Base-by-base conservation (phyloP, 176 grass and related monocot genomes). In the Carex pumila region DNA sequence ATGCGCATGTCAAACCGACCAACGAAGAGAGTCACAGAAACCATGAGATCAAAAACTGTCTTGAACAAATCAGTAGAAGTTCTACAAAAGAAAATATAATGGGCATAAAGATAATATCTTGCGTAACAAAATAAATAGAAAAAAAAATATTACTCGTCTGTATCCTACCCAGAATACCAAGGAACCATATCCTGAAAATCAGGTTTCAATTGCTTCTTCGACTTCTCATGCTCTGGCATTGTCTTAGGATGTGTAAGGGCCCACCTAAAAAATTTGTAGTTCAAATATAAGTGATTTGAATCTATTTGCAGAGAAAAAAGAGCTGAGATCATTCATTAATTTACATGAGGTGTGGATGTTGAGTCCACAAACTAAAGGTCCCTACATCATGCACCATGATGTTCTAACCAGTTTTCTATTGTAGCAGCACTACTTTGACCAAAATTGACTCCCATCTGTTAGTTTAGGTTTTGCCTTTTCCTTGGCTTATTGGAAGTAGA, bases 131-230 rank as follows among this genome's bases (percentile, higher is more conserved):
- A 67, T 83, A 15, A 54, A 76, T 55, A 77, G 32, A 93, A 74
- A 30, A 87, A 81, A 81, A 65, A 71, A 83, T 25, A 22, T 71
- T 69, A 74, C 49, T 82, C 68, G 11, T 75, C 68, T 31, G 72
- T 29, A 15, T 76, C 93, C 39, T 92, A 98, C 96, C 96, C 96
- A 71, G 96, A 98, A 89, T 98, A 98, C 96, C 96, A 98, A 84
- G 93, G 93, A 89, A 98, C 96, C 96, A 98, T 98, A 84, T 98
- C 96, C 84, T 93, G 87, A 80, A 98, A 98, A 90, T 98, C 93
- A 78, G 93, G 96, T 75, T 95, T 95, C 91, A 95, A 80, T 74
- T 95, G 92, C 81, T 98, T 95, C 87, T 98, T 95, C 80, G 93
- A 83, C 85, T 90, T 98, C 89, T 95, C 96, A 45, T 95, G 91